Evolutionary conservation across 352 stramenopile species (phyloP).

Genomic region (Phytopythium chamaehyphon): DNA sequence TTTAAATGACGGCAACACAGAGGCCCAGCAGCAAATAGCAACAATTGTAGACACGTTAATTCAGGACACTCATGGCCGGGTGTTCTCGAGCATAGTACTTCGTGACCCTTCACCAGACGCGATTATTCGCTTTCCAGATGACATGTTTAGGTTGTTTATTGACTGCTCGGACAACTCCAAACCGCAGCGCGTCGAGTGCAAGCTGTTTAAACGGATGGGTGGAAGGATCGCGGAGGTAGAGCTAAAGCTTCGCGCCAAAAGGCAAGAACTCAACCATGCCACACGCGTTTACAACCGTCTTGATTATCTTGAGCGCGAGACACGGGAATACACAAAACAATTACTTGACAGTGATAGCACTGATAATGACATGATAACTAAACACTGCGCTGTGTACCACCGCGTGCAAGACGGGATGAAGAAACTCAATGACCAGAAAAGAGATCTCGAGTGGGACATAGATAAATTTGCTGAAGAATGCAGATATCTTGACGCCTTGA

Average conservation of each 20-base stretch:
- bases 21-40: neutral
- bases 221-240: conserved; percentile 14
- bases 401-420: conserved; percentile 1
- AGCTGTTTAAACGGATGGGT: conserved; percentile 44
- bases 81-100: conserved; percentile 29
- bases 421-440: neutral
- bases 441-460: too few relatives aligned
- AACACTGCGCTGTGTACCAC: too few relatives aligned
- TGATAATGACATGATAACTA: too few relatives aligned
- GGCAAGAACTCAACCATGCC: conserved; percentile 15
- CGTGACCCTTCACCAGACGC: conserved; percentile 34
- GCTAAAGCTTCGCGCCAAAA: conserved; percentile 10
- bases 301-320: too few relatives aligned
- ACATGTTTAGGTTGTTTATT: conserved; percentile 36
- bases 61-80: conserved; percentile 13
- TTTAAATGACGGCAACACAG: too few relatives aligned
- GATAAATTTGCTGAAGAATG: too few relatives aligned
- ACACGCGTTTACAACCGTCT: conserved; percentile 12
- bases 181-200: conserved; percentile 30
- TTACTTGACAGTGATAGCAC: too few relatives aligned
- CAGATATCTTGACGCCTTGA: too few relatives aligned
- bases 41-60: conserved; percentile 9
- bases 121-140: conserved; percentile 33
- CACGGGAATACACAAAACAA: too few relatives aligned
- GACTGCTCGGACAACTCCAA: conserved; percentile 9